Evolutionary conservation across 108 stramenopile species (phyloP).

Genomic region (Epithemia pelagica): DNA sequence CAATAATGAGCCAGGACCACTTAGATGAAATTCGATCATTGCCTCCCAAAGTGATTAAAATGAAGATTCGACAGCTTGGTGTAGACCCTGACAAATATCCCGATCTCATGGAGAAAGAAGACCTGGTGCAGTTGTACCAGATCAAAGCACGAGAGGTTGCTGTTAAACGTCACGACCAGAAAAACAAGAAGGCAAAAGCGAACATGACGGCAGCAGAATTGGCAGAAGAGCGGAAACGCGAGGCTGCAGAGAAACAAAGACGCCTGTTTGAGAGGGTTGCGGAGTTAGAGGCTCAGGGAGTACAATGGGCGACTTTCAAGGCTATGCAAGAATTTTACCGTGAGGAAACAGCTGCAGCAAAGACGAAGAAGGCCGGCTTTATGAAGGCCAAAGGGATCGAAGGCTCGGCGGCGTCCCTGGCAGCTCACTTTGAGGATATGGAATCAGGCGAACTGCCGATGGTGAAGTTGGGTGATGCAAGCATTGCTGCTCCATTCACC

Average conservation of each 20-base stretch:
- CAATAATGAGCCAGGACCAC: slow-evolving; percentile 56
- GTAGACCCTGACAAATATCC: slow-evolving; percentile 79
- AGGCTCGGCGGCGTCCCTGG: slow-evolving; percentile 58
- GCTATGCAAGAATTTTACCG: slow-evolving; percentile 79
- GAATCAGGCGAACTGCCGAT: slow-evolving; percentile 78
- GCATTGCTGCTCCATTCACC: slow-evolving; percentile 95
- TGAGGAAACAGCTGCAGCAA: slow-evolving; percentile 57
- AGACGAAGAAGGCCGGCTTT: slow-evolving; percentile 55
- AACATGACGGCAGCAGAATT: slow-evolving; percentile 52
- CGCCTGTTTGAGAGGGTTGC: slow-evolving; percentile 48
- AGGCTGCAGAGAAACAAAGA: slow-evolving; percentile 58
- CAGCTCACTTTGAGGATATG: slow-evolving; percentile 71
- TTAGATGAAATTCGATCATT: slow-evolving; percentile 41
- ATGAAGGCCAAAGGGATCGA: slow-evolving; percentile 56
- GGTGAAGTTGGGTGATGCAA: slow-evolving; percentile 95
- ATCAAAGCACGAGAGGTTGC: slow-evolving; percentile 73
- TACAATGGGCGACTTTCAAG: slow-evolving; percentile 73
- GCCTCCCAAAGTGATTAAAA: slow-evolving; percentile 52
- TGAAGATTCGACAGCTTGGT: slow-evolving; percentile 56
- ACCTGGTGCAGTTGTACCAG: slow-evolving; percentile 70
- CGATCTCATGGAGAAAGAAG: slow-evolving; percentile 73
- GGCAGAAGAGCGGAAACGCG: slow-evolving; percentile 40
- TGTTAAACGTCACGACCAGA: slow-evolving; percentile 45
- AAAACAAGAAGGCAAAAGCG: slow-evolving; percentile 39
- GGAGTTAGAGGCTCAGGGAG: slow-evolving; percentile 78